Evolutionary conservation across 2,329 filamentous ascomycete genomes (phyloP).

Genomic region (Coniella vitis): DNA sequence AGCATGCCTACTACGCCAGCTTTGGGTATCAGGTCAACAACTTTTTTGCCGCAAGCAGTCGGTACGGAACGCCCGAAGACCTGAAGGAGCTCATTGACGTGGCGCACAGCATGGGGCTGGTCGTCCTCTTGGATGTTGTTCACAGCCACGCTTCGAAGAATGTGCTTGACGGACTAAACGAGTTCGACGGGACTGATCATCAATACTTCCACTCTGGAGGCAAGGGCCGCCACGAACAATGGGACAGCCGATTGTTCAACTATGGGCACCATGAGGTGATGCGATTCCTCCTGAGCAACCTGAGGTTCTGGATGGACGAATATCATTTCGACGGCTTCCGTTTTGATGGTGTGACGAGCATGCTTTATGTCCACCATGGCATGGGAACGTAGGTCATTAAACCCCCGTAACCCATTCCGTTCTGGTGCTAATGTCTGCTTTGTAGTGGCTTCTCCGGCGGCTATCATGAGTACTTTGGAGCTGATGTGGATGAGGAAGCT

Average conservation of each 20-base stretch:
- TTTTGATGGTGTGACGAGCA: slow-evolving; percentile 97
- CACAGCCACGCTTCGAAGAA: slow-evolving; percentile 99
- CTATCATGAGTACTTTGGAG: slow-evolving; percentile 96
- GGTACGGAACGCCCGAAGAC: slow-evolving; percentile 89
- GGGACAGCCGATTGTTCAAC: slow-evolving; percentile 97
- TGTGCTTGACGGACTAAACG: slow-evolving; percentile 86
- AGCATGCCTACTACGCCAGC: slow-evolving; percentile 98
- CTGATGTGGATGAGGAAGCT: slow-evolving; percentile 83
- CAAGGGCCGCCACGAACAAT: slow-evolving; percentile 83
- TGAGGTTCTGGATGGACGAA: slow-evolving; percentile 99
- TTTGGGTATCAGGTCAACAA: slow-evolving; percentile 99
- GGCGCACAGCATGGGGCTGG: slow-evolving; percentile 83
- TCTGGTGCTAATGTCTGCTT: slow-evolving; percentile 22
- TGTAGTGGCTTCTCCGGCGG: slow-evolving; percentile 86
- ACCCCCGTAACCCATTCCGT: not conserved
- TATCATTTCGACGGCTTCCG: slow-evolving; percentile 95
- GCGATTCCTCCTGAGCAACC: slow-evolving; percentile 90
- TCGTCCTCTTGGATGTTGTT: slow-evolving; percentile 88
- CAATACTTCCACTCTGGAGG: slow-evolving; percentile 88
- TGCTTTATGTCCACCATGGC: slow-evolving; percentile 93
- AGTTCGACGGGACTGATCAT: slow-evolving; percentile 92
- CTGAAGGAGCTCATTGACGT: slow-evolving; percentile 95
- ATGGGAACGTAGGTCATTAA: slow-evolving; percentile 74
- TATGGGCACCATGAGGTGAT: slow-evolving; percentile 92
- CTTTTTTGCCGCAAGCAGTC: slow-evolving; percentile 95